Base-by-base conservation (phyloP, 441 rosid species). In the Manihot esculenta region DNA sequence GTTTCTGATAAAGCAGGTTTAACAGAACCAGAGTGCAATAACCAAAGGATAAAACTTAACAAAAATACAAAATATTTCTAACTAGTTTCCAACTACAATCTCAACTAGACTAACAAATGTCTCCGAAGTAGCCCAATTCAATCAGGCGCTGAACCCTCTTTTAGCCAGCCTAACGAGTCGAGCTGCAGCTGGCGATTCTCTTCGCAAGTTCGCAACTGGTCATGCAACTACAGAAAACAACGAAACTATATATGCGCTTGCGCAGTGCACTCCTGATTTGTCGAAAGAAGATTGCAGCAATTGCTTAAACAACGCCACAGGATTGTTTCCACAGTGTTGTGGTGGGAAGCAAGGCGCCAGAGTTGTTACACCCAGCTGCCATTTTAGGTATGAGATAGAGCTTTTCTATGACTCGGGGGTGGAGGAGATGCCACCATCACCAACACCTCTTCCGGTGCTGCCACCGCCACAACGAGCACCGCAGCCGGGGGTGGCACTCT, bases 211-310 rank as follows among this genome's bases (percentile, higher is more conserved):
- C 20, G 72, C 80, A 0, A 47, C 65, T 0, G 77, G 74, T 9
- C 18, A 65, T 20, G 58, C 48, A 2, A 5, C 23, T 15, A 56
- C 70, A 0, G 23, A 63, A 7, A 66, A 50, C 18, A 67, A 53
- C 38, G 42, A 53, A 17, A 68, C 30, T 7, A 35, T 81, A 38
- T 83, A 76, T 66, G 84, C 69, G 47, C 60, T 77, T n/a, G 72
- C 63, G 42, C 84, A 83, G 76, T 83, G 87, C 65, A 81, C 76
- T 44, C 81, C 83, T 33, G 87, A 81, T 49, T 63, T 79, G 72
- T 48, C 82, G 0, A n/a, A 26, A 33, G 57, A 3, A 10, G 18
- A 73, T 0, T 81, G 87, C 68, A n/a, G 2, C 1, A 50, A 69
- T 53, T 84, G 87, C 63, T 50, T 84, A 0, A 14, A 1, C 10